Evolutionary conservation across 768 basidiomycete species (phyloP), one percentile per base, ranked within the genome.

Genomic region (Tricholoma sp.): DNA sequence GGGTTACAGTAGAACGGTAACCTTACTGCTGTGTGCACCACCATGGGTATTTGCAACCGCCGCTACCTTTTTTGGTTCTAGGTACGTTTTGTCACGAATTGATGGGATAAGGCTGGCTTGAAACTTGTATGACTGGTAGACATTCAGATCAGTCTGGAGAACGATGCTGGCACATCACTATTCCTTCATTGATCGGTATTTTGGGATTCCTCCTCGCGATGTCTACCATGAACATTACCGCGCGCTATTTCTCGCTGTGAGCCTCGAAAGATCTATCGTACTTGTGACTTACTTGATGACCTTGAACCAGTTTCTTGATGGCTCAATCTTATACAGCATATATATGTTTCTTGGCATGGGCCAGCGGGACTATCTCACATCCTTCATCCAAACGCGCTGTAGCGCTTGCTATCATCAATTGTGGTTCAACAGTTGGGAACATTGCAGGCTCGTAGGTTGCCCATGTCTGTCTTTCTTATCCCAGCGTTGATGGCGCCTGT

Each of bases 321-420:
- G 86, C 86, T n/a, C 86, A 88, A 67, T 82, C 82, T 4, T 89
- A 88, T 61, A 78, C 86, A 0, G 88, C 83, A 12, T 87, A 86
- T 71, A 76, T 89, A 57, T 79, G 83, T 54, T 79, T 89, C 43
- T 72, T 72, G 58, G 73, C 79, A 18, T 81, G 80, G 79, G 72
- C 76, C 55, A 75, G 74, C 66, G 77, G 77, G 60, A 75, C 73
- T 16, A 72, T 96, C 72, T 83, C 91, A 24, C 82, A 82, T 18
- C 88, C 93, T 22, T 79, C 90, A 5, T 84, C 89, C 39, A 93
- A 93, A 71, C 84, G 91, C 9, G 89, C 91, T 11, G 86, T 92
- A 18, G 85, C 89, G 6, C 76, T 94, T 58, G 91, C 89, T 10
- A 74, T 88, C 63, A 81, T 91, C 66, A 91, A 93, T 69, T 83